phyloP scores from a whole-genome alignment of 1,284 basidiomycete genomes.

The Filobasidium uniguttulatum region DNA sequence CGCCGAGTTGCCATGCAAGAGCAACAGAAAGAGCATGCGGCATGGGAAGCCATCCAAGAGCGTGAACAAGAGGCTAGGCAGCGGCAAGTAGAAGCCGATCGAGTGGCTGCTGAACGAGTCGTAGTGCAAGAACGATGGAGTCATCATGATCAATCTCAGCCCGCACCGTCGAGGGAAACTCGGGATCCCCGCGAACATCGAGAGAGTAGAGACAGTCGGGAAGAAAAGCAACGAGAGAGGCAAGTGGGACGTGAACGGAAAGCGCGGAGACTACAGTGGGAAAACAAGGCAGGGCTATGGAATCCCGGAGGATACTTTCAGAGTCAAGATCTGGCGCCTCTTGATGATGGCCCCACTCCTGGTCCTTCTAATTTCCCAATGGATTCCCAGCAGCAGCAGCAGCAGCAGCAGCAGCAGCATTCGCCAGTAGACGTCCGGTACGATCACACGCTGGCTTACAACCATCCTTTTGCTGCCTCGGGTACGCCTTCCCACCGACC shows the following conservation, averaged over 20 bases:
- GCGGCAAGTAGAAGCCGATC: constrained; percentile 13
- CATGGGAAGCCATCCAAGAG: constrained; percentile 26
- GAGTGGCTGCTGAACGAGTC: constrained; percentile 7
- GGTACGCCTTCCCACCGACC: background rate
- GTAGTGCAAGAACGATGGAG: background rate
- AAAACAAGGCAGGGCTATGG: constrained; percentile 5
- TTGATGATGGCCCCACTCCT: background rate
- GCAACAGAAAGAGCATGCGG: constrained; percentile 32
- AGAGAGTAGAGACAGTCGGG: constrained; percentile 3
- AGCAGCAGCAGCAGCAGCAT: no score
- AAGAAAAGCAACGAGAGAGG: constrained; percentile 12
- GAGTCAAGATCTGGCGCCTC: background rate
- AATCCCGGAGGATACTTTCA: background rate
- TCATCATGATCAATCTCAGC: background rate
- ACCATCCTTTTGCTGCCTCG: no score
- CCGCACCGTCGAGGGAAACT: no score
- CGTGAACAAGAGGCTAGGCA: constrained; percentile 9
- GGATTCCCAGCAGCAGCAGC: no score
- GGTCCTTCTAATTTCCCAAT: no score
- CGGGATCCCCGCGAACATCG: constrained; percentile 9
- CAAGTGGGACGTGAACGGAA: constrained; percentile 14
- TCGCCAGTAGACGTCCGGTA: background rate
- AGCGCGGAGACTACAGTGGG: constrained; percentile 11
- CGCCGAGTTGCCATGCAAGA: constrained; percentile 27
- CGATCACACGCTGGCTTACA: no score